phyloP scores from a whole-genome alignment of 805 yeast species.

The Wickerhamomyces canadensis region DNA sequence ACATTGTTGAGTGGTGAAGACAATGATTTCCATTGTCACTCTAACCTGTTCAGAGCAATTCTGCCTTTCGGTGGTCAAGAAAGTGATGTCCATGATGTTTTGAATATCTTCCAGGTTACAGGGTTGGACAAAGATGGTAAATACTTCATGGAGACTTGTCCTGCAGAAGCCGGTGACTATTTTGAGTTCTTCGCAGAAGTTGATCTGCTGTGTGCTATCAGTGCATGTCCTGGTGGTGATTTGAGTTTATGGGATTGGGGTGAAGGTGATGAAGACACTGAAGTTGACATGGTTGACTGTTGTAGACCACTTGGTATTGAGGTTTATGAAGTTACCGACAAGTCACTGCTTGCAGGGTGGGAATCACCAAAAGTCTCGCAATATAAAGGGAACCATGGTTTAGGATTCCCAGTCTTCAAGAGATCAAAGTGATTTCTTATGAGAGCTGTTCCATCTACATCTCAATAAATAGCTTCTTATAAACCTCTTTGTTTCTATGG shows the following conservation, averaged over 20 bases:
- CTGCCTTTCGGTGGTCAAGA: constrained; percentile 58
- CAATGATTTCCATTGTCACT: constrained; percentile 63
- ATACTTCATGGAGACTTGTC: constrained; percentile 67
- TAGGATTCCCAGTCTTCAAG: constrained; percentile 22
- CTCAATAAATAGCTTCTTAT: too few relatives aligned
- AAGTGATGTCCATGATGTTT: constrained; percentile 62
- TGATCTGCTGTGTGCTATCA: constrained; percentile 56
- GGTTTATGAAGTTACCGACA: constrained; percentile 48
- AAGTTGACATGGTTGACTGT: constrained; percentile 50
- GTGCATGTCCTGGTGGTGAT: constrained; percentile 71
- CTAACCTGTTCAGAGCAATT: constrained; percentile 55
- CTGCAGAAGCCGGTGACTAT: constrained; percentile 53
- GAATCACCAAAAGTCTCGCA: constrained; percentile 42
- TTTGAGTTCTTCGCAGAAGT: constrained; percentile 65
- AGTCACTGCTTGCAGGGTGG: constrained; percentile 43
- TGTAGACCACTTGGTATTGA: constrained; percentile 62
- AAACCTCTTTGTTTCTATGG: not conserved
- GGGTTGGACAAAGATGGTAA: constrained; percentile 62
- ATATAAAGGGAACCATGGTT: constrained; percentile 56
- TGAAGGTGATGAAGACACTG: constrained; percentile 41
- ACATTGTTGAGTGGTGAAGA: constrained; percentile 58
- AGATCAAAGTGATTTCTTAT: too few relatives aligned
- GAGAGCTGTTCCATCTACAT: too few relatives aligned
- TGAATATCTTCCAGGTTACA: constrained; percentile 65
- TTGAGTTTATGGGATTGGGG: constrained; percentile 70